Evolutionary conservation across 192 early-diverging fungal species (phyloP), one percentile per base, ranked within the genome.

Genomic region (Chytriomyces sp.): DNA sequence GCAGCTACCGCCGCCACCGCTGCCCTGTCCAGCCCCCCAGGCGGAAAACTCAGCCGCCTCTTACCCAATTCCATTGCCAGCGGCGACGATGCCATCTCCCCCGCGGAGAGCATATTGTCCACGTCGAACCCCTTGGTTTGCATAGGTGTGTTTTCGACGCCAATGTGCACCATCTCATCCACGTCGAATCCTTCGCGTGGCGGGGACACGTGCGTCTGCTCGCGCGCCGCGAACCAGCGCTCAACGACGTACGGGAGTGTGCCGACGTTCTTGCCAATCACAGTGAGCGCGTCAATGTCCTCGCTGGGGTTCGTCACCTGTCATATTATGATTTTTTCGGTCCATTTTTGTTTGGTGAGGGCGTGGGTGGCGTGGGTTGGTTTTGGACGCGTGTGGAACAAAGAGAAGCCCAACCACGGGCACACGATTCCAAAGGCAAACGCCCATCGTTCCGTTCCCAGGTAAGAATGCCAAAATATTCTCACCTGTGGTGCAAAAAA

Each of bases 241-340:
- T 65, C 63, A 30, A 49, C 28, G 31, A 25, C 14, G 19, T 52
- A 28, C 38, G 63, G 41, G 19, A 58, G 12, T 65, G 7, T 49
- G 14, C 28, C 31, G 10, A 22, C 63, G 38, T 33, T 7, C 22
- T 33, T 28, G 14, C 60, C 63, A 30, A 65, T 65, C 10, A 41
- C 63, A 31, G 63, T 65, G 7, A 65, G 28, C 39, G 63, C 37
- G 28, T 65, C 63, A 3, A 65, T 65, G 17, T 65, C 63, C 22
- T 22, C 39, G 41, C 22, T 25, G 8, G 60, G 60, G 38, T 34
- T 49, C 0, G 44, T 22, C 14, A 49, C 44, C 22, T 49, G n/a
- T n/a, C n/a, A n/a, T n/a, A n/a, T n/a, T n/a, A n/a, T n/a, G n/a
- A n/a, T n/a, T n/a, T n/a, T n/a, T n/a, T n/a, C n/a, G n/a, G n/a